A percentile compares a stretch with the other conserved stretches of the same genome.
These are phyloP conservation scores for Asterionellopsis glacialis DNA, from an alignment of 108 stramenopile species.

Conservation along the genomic window DNA sequence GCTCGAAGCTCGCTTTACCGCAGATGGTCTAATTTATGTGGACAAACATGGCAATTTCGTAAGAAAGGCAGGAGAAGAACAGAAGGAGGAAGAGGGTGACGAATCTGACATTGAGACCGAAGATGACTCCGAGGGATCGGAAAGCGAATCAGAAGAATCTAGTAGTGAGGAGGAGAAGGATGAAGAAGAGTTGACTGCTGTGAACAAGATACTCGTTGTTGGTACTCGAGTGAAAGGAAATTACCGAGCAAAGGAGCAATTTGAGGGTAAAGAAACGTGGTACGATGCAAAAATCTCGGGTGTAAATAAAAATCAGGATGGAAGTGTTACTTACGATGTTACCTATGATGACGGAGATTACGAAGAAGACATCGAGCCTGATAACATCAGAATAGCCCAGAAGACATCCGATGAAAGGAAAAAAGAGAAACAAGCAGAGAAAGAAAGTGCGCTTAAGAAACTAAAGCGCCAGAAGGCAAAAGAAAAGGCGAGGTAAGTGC, in stretches of 20 bases:
- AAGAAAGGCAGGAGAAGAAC: slow-evolving; percentile 49
- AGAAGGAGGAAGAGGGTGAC: slow-evolving; percentile 16
- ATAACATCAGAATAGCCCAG: slow-evolving; percentile 49
- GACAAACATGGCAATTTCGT: slow-evolving; percentile 69
- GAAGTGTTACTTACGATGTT: slow-evolving; percentile 60
- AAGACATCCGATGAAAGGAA: slow-evolving; percentile 43
- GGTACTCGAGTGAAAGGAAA: slow-evolving; percentile 73
- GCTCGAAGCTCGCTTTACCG: slow-evolving; percentile 60
- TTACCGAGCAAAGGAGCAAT: slow-evolving; percentile 76
- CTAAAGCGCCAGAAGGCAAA: slow-evolving; percentile 64
- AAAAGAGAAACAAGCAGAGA: slow-evolving; percentile 33
- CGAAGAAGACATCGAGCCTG: slow-evolving; percentile 64
- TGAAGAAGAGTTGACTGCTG: slow-evolving; percentile 12
- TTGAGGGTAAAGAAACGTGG: slow-evolving; percentile 67
- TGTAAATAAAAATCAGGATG: slow-evolving; percentile 32
- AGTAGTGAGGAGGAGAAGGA: slow-evolving; percentile 31
- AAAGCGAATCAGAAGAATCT: slow-evolving; percentile 13
- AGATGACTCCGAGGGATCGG: slow-evolving; percentile 26
- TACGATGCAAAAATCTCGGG: slow-evolving; percentile 57
- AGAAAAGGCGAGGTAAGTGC: slow-evolving; percentile 69
- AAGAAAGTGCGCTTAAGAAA: slow-evolving; percentile 29
- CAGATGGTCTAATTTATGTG: slow-evolving; percentile 78
- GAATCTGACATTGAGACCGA: slow-evolving; percentile 21
- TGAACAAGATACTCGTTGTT: slow-evolving; percentile 25
- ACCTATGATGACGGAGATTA: slow-evolving; percentile 87